phyloP scores from a whole-genome alignment of 352 stramenopile species.

The Globisporangium apiculatum region DNA sequence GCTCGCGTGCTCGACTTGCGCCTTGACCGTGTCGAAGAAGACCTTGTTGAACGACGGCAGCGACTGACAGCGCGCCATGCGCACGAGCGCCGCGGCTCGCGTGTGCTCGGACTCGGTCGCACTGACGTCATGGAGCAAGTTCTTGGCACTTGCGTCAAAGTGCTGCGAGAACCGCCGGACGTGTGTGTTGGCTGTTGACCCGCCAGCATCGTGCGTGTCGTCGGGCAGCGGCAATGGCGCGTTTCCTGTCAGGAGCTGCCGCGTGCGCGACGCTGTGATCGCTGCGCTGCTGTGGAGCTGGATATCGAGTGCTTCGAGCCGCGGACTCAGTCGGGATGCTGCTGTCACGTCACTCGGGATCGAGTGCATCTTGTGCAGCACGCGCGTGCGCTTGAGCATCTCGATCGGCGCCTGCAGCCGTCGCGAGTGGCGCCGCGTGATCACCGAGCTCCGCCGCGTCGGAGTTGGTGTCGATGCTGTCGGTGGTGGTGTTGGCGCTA shows the following conservation, averaged over 20 bases:
- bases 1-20: conserved; percentile 14
- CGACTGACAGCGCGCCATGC: conserved; percentile 37
- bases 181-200: not conserved
- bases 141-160: not conserved
- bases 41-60: conserved; percentile 32
- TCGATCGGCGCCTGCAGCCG: conserved; percentile 7
- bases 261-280: not conserved
- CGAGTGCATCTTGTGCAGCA: conserved; percentile 10
- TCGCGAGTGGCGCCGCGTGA: conserved; percentile 12
- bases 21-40: conserved; percentile 32
- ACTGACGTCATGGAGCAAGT: not conserved
- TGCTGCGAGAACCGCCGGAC: conserved; percentile 1
- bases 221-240: too few relatives aligned
- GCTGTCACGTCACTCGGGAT: conserved; percentile 3
- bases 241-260: not conserved
- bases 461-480: not conserved
- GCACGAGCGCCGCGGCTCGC: conserved; percentile 3
- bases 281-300: not conserved
- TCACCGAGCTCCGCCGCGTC: conserved; percentile 4
- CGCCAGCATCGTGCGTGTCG: too few relatives aligned
- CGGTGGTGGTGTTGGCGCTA: not conserved
- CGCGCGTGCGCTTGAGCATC: conserved; percentile 5
- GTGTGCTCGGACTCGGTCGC: too few relatives aligned
- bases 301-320: conserved; percentile 2
- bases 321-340: not conserved